Evolutionary conservation across 1,139 yeast genomes (phyloP).

Genomic region (Kodamaea suecica): DNA sequence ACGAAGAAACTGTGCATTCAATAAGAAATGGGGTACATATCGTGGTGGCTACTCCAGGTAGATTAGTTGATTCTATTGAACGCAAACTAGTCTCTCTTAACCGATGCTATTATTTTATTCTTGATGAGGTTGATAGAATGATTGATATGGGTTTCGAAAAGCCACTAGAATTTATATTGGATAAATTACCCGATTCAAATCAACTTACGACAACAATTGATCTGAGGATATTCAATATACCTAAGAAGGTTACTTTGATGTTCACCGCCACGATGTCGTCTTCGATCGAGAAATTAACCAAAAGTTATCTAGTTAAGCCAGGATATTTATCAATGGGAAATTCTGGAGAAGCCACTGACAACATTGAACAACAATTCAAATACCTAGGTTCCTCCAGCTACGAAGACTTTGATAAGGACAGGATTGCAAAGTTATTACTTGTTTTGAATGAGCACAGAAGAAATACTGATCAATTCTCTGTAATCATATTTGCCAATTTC

Average conservation of each 20-base stretch:
- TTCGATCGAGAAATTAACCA: constrained; percentile 63
- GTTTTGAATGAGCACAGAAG: constrained; percentile 21
- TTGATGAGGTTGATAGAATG: constrained; percentile 96
- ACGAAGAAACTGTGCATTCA: constrained; percentile 67
- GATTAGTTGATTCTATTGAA: constrained; percentile 77
- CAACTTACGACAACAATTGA: constrained; percentile 22
- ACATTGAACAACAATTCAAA: constrained; percentile 69
- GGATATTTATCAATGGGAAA: constrained; percentile 65
- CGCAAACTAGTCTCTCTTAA: constrained; percentile 57
- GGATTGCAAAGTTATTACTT: constrained; percentile 25
- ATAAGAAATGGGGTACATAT: constrained; percentile 71
- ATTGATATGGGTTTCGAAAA: constrained; percentile 92
- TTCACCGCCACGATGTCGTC: constrained; percentile 92
- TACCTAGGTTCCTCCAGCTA: constrained; percentile 24
- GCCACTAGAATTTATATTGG: constrained; percentile 61
- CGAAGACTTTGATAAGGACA: constrained; percentile 21
- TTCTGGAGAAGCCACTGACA: constrained; percentile 59
- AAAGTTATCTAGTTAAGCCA: constrained; percentile 58
- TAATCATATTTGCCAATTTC: constrained; percentile 79
- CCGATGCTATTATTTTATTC: constrained; percentile 64
- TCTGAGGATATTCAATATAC: constrained; percentile 26
- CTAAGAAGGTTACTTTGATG: constrained; percentile 61
- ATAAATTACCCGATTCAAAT: constrained; percentile 38
- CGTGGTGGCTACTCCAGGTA: constrained; percentile 91
- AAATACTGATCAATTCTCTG: constrained; percentile 35